Base-by-base conservation (phyloP, 2,329 filamentous ascomycete species). In the Nakataea oryzae region DNA sequence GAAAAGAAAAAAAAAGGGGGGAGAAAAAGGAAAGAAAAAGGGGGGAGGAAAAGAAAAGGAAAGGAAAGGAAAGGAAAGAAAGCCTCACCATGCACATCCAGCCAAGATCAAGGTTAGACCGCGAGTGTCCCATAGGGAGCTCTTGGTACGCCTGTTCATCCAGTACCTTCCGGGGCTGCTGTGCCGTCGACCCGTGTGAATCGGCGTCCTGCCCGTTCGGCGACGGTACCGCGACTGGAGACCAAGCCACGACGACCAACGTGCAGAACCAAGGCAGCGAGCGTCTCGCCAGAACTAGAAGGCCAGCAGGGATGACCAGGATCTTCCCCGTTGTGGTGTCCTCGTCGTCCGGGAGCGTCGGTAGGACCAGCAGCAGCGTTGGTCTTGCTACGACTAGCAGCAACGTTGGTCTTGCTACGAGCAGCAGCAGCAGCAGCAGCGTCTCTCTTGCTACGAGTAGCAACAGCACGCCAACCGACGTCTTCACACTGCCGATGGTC, bases 151-250 rank as follows among this genome's bases (percentile, higher is more conserved):
- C 64, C 28, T 82, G 79, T 65, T 63, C 58, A 17, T 54, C 60
- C 58, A 75, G 70, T 65, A 64, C 65, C 34, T 80, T 77, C 65
- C 62, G 60, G 3, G 80, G 78, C 24, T 83, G 81, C 66, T 83
- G 80, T 67, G 67, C 70, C 17, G 67, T 73, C 17, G 68, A 80
- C 63, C 74, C 79, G 21, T 83, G 81, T 66, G 62, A 64, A 3
- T 60, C 69, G 58, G 57, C 62, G 3, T 65, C 62, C 8, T 79
- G 76, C 62, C 73, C 73, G 12, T 66, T 63, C 47, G 32, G 41
- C 59, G 6, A 14, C 41, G 30, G 6, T 5, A n/a, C 12, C 14
- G n/a, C 24, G 17, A 26, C 14, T 12, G n/a, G n/a, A 5, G 24
- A 47, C 24, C 13, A 11, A 6, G 14, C 32, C 14, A 54, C 21